Conservation (phyloP, 2,329 filamentous ascomycete genomes). For the Cytospora chrysosperma region DNA sequence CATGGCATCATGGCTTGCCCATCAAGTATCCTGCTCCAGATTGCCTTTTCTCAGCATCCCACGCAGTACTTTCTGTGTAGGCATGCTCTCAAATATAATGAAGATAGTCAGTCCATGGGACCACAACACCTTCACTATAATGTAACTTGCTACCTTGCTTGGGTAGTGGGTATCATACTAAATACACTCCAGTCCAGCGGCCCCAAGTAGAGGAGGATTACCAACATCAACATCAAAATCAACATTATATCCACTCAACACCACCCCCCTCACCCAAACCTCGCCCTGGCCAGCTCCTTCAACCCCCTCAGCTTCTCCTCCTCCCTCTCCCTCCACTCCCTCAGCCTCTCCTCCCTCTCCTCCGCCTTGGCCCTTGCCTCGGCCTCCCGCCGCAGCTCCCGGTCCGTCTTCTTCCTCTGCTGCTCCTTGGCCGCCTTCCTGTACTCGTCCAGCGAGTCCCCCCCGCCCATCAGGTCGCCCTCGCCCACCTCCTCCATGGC, state of each 20-base stretch:
- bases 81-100: neutral
- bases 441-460: constrained; percentile 63
- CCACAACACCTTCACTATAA: neutral
- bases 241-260: neutral
- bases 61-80: no score
- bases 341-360: constrained; percentile 76
- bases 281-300: constrained; percentile 72
- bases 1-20: no score
- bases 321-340: constrained; percentile 72
- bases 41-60: no score
- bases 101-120: neutral
- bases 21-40: no score
- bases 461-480: constrained; percentile 74
- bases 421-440: constrained; percentile 65
- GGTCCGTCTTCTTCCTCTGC: constrained; percentile 75
- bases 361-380: constrained; percentile 69
- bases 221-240: neutral
- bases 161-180: neutral
- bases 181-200: neutral
- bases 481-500: constrained; percentile 62
- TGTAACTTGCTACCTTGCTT: no score
- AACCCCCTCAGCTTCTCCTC: constrained; percentile 82
- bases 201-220: neutral
- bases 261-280: constrained; percentile 64
- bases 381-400: constrained; percentile 81